Evolutionary conservation across 2,329 filamentous ascomycete species (phyloP), one percentile per base, ranked within the genome.

Genomic region (Diaporthe velutina): DNA sequence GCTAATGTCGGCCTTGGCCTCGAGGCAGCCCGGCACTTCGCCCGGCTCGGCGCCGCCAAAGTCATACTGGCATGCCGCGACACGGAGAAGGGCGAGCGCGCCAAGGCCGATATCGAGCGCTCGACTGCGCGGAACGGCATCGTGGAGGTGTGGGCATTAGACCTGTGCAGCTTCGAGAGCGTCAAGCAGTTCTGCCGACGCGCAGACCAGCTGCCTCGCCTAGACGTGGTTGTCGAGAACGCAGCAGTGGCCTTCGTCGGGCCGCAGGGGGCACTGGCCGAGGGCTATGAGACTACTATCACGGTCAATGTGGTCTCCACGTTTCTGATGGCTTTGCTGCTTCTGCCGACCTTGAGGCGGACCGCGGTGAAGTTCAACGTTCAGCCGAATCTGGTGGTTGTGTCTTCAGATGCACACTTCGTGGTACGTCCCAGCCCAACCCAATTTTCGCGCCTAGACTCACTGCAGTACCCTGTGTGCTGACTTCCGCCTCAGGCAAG

Each of bases 111-210:
- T 52, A 84, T 88, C 58, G 80, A 80, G 40, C 73, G 74, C 1
- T 78, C 80, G 28, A 80, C 81, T 17, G 76, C 30, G 33, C 67
- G 73, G 60, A 74, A 30, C 33, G 80, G 72, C n/a, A 78, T 74
- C 4, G 80, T 88, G 42, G 82, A 89, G 57, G 87, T 90, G 17
- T 90, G 88, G 88, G 71, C 82, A 15, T 77, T 91, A 6, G 88
- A 91, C 77, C 83, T 90, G 77, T 78, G 77, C 19, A 85, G 82
- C 25, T 88, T 87, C 77, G 83, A 84, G 4, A 87, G 84, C 42
- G 84, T 90, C 50, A 80, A 82, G 68, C 80, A 79, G 1, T 90
- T 91, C 74, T 79, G 77, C 61, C 28, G 50, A 10, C 78, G 80
- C 22, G 80, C 78, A 10, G 75, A 73, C 3, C 75, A 76, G 57